These are phyloP conservation scores for Larix sibirica DNA, from an alignment of 83 land plant genomes.

Conservation along the genomic window DNA sequence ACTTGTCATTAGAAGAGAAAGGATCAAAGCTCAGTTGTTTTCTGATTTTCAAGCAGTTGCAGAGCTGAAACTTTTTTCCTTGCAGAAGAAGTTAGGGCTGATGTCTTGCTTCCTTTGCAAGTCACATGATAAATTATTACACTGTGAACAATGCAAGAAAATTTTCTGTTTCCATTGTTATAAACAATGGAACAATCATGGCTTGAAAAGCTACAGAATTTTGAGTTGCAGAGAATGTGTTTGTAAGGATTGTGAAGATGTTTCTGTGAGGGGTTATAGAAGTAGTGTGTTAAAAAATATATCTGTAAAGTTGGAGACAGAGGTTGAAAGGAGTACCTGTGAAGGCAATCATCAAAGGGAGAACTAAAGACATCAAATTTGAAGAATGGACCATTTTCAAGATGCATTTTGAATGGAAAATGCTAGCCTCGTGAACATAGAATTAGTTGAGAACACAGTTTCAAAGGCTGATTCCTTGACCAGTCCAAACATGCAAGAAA, in stretches of 20 bases:
- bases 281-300: neutral
- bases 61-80: neutral
- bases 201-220: constrained; percentile 13
- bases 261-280: neutral
- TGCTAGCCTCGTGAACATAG: neutral
- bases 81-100: constrained; percentile 12
- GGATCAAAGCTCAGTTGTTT: constrained; percentile 2
- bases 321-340: neutral
- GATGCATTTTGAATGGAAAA: neutral
- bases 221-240: constrained; percentile 5
- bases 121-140: constrained; percentile 6
- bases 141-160: constrained; percentile 9
- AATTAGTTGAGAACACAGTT: constrained; percentile 1
- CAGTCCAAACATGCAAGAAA: constrained; percentile 2
- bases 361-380: neutral
- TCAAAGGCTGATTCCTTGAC: neutral
- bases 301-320: neutral
- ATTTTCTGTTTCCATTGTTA: constrained; percentile 12
- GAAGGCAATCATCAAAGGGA: neutral
- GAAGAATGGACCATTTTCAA: neutral
- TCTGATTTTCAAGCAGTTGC: neutral
- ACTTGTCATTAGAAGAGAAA: constrained; percentile 7
- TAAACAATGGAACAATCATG: constrained; percentile 11
- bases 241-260: constrained; percentile 16
- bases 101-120: constrained; percentile 12